These are phyloP conservation scores for Kuraishia molischiana DNA, from an alignment of 805 yeast species.

Conservation along the genomic window DNA sequence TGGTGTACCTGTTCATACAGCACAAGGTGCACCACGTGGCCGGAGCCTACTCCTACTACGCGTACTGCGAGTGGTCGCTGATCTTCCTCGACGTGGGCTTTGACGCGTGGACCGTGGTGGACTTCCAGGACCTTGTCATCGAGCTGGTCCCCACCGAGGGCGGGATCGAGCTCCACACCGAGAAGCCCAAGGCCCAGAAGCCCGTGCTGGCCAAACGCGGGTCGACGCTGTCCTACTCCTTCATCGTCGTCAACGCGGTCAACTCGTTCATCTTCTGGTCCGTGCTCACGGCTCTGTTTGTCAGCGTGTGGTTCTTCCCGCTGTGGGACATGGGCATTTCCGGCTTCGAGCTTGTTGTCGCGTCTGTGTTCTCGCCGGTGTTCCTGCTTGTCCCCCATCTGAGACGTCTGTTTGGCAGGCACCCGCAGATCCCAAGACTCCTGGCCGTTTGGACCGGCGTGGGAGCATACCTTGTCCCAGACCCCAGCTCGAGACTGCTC, in stretches of 20 bases:
- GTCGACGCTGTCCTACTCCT: slow-evolving; percentile 15
- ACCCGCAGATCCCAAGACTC: slow-evolving; percentile 46
- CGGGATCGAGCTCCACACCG: slow-evolving; percentile 3
- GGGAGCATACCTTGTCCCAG: slow-evolving; percentile 60
- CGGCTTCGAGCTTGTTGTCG: slow-evolving; percentile 76
- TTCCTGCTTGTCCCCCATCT: slow-evolving; percentile 27
- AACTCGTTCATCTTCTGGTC: slow-evolving; percentile 86
- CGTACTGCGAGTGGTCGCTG: slow-evolving; percentile 90
- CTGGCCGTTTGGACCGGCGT: slow-evolving; percentile 55
- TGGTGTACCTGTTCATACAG: slow-evolving; percentile 82
- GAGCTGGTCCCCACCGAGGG: slow-evolving; percentile 18
- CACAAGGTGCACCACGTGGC: slow-evolving; percentile 81
- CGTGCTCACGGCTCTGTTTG: slow-evolving; percentile 64
- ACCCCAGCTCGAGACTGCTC: slow-evolving; percentile 64
- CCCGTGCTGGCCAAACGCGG: not conserved
- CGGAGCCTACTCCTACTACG: slow-evolving; percentile 95
- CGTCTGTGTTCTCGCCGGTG: slow-evolving; percentile 49
- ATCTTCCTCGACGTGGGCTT: slow-evolving; percentile 76
- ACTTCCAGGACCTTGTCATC: slow-evolving; percentile 57
- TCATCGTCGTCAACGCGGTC: slow-evolving; percentile 33
- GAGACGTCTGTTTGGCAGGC: slow-evolving; percentile 24
- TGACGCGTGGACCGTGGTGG: slow-evolving; percentile 70
- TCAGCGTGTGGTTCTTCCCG: slow-evolving; percentile 95
- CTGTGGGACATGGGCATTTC: slow-evolving; percentile 97
- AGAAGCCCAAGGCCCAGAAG: not conserved